These are phyloP conservation scores for Cylindrodendrum hubeiense DNA, from an alignment of 2,329 filamentous ascomycete genomes.

Conservation along the genomic window DNA sequence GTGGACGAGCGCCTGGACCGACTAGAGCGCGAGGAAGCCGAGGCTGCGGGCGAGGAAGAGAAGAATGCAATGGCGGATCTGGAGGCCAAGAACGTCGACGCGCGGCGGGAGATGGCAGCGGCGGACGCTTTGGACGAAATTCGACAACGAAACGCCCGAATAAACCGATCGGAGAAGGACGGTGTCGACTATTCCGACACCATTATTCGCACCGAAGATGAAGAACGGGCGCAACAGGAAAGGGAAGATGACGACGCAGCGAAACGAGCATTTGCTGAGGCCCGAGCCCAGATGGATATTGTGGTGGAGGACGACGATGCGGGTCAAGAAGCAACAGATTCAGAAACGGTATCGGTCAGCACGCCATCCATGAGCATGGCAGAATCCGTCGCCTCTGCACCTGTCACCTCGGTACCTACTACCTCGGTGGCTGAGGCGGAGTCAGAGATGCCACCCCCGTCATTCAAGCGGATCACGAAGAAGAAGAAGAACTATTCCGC, in stretches of 20 bases:
- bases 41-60: conserved; percentile 75
- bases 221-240: conserved; percentile 75
- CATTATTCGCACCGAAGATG: conserved; percentile 66
- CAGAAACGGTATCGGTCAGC: conserved; percentile 22
- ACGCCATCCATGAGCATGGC: conserved; percentile 35
- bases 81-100: conserved; percentile 93
- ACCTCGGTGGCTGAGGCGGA: conserved; percentile 37
- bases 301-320: conserved; percentile 59
- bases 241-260: conserved; percentile 88
- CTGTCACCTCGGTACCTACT: too few species aligned
- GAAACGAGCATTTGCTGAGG: conserved; percentile 78
- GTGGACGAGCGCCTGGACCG: conserved; percentile 89
- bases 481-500: conserved; percentile 87
- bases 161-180: conserved; percentile 81
- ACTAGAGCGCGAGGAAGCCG: conserved; percentile 80
- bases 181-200: conserved; percentile 71
- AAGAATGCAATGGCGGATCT: conserved; percentile 94
- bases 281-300: conserved; percentile 65
- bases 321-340: conserved; percentile 40
- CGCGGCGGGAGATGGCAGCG: conserved; percentile 94
- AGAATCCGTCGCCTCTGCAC: too few species aligned
- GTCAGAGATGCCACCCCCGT: conserved; percentile 62
- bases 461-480: conserved; percentile 82
- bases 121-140: conserved; percentile 98
- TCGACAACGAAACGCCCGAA: conserved; percentile 87